phyloP scores from a whole-genome alignment of 2,329 filamentous ascomycete genomes.

The Bipolaris zeicola region DNA sequence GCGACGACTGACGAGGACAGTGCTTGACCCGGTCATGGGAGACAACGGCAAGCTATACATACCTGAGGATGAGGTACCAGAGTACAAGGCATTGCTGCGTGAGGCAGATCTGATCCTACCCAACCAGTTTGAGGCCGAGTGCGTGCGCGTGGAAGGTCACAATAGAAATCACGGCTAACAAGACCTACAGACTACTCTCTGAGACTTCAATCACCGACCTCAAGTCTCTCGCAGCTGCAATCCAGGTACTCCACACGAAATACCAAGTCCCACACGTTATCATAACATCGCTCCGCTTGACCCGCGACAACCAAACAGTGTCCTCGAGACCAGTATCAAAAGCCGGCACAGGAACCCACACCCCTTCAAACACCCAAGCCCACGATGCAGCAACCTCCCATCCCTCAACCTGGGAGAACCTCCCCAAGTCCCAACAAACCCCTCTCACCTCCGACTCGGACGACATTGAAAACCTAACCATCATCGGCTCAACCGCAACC shows the following conservation, averaged over 20 bases:
- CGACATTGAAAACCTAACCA: slow-evolving; percentile 59
- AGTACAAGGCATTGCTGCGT: slow-evolving; percentile 78
- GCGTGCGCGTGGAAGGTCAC: slow-evolving; percentile 40
- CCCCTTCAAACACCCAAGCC: slow-evolving; percentile 23
- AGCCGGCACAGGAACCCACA: slow-evolving; percentile 32
- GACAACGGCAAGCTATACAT: slow-evolving; percentile 94
- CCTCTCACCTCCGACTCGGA: not conserved
- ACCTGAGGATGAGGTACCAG: slow-evolving; percentile 85
- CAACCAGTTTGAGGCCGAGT: slow-evolving; percentile 98
- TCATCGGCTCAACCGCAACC: slow-evolving; percentile 78
- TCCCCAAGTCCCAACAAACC: slow-evolving; percentile 17
- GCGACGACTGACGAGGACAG: slow-evolving; percentile 50
- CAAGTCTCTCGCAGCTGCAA: slow-evolving; percentile 71
- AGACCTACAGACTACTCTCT: slow-evolving; percentile 70
- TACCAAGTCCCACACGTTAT: slow-evolving; percentile 86
- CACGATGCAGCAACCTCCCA: not conserved
- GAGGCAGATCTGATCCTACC: slow-evolving; percentile 91
- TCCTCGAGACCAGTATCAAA: slow-evolving; percentile 42
- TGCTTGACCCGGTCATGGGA: slow-evolving; percentile 97
- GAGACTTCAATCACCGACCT: slow-evolving; percentile 83
- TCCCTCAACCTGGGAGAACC: slow-evolving; percentile 4
- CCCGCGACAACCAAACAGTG: slow-evolving; percentile 56
- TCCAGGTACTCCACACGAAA: slow-evolving; percentile 75
- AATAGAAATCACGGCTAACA: not conserved
- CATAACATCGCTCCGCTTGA: slow-evolving; percentile 84